Percentiles rank a stretch among this genome's conserved stretches.
These are phyloP conservation scores for Ogataea ramenticola DNA, from an alignment of 805 yeast species.

Conservation along the genomic window DNA sequence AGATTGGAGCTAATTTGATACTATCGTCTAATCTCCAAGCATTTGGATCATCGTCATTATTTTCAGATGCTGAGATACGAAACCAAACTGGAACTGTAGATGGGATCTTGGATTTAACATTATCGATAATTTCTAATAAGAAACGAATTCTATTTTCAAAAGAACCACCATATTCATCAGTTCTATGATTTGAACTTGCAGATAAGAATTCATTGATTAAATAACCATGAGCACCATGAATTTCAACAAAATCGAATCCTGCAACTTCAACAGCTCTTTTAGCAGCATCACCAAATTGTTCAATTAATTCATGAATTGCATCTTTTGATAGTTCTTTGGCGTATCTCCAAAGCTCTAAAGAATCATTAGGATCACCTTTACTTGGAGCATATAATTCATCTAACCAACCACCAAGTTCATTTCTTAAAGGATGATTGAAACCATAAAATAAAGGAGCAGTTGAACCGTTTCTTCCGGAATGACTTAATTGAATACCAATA, in stretches of 20 bases:
- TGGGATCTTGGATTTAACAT: constrained; percentile 32
- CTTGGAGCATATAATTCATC: constrained; percentile 40
- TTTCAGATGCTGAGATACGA: constrained; percentile 41
- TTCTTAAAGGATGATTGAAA: constrained; percentile 24
- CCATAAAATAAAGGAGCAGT: constrained; percentile 9
- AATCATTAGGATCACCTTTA: constrained; percentile 11
- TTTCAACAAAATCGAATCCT: constrained; percentile 58
- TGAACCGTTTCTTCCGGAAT: constrained; percentile 44
- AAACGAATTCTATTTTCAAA: constrained; percentile 51
- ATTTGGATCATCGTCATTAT: constrained; percentile 26
- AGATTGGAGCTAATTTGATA: constrained; percentile 29
- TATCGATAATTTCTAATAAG: constrained; percentile 37
- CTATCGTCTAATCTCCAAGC: constrained; percentile 42
- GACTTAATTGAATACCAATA: constrained; percentile 49
- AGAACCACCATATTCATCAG: constrained; percentile 59
- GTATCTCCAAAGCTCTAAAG: not conserved
- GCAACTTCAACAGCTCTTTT: constrained; percentile 40
- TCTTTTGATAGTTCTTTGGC: constrained; percentile 37
- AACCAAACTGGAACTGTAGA: constrained; percentile 37
- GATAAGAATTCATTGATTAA: constrained; percentile 42
- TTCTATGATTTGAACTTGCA: constrained; percentile 40
- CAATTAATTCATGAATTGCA: constrained; percentile 34
- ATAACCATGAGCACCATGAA: constrained; percentile 63
- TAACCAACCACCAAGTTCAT: constrained; percentile 34
- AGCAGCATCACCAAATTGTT: constrained; percentile 39